Percentiles rank a stretch among this genome's conserved stretches.
These are phyloP conservation scores for Talaromyces sp. DNA, from an alignment of 2,329 filamentous ascomycete genomes.

Conservation along the genomic window DNA sequence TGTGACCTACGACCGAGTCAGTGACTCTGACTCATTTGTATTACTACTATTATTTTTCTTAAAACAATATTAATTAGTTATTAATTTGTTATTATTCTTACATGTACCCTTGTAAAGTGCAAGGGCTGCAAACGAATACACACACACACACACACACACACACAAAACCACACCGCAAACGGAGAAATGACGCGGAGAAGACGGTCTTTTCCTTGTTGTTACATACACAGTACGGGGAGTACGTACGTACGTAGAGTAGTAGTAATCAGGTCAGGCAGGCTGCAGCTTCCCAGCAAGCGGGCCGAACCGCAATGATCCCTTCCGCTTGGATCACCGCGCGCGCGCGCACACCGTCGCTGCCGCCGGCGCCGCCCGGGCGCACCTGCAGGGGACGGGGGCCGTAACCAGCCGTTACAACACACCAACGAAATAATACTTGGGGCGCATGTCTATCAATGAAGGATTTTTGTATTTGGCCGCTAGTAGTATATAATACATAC, in stretches of 20 bases:
- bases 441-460: neutral
- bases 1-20: neutral
- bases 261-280: neutral
- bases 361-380: too few relatives aligned
- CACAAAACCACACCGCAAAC: neutral
- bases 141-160: too few relatives aligned
- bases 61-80: neutral
- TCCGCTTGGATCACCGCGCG: neutral
- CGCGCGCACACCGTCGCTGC: neutral
- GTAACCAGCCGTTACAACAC: neutral
- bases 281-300: slow-evolving; percentile 11
- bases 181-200: neutral
- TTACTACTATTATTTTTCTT: too few relatives aligned
- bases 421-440: neutral
- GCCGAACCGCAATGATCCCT: slow-evolving; percentile 9
- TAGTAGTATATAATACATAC: neutral
- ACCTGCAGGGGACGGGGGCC: neutral
- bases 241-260: neutral
- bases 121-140: neutral
- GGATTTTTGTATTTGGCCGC: neutral
- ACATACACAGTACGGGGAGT: neutral
- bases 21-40: neutral
- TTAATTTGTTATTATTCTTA: neutral
- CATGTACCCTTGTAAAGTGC: neutral
- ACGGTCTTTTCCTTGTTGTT: neutral